Percentiles rank a stretch among this genome's conserved stretches.
These are phyloP conservation scores for Cercophora newfieldiana DNA, from an alignment of 495 filamentous ascomycete species.

Conservation along the genomic window DNA sequence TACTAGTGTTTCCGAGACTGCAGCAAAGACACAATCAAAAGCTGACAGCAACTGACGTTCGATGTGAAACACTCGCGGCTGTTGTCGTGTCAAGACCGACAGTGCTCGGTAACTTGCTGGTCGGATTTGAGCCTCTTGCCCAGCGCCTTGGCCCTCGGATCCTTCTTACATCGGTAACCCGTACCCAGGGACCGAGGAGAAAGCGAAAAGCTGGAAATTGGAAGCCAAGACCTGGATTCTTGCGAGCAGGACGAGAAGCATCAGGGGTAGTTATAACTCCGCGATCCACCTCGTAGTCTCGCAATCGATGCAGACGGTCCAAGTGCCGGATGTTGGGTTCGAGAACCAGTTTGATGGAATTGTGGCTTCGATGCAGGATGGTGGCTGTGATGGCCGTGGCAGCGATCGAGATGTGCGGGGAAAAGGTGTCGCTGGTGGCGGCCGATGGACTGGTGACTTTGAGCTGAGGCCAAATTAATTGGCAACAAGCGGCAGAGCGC, in stretches of 20 bases:
- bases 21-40: too few species aligned
- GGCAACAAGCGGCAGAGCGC: neutral
- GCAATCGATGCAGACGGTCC: neutral
- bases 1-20: too few species aligned
- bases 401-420: neutral
- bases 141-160: too few species aligned
- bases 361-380: neutral
- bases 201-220: neutral
- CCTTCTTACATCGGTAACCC: too few species aligned
- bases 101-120: too few species aligned
- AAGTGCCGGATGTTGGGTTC: neutral
- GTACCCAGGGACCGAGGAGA: too few species aligned
- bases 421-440: neutral
- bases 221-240: neutral
- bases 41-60: too few species aligned
- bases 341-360: neutral
- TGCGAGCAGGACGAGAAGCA: neutral
- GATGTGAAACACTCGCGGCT: too few species aligned
- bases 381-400: neutral
- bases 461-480: neutral
- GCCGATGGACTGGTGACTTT: neutral
- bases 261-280: neutral
- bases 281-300: neutral
- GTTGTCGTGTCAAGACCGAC: too few species aligned
- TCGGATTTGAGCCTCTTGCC: too few species aligned